phyloP scores from a whole-genome alignment of 192 early-diverging fungal genomes.

The Entophlyctis helioformis region DNA sequence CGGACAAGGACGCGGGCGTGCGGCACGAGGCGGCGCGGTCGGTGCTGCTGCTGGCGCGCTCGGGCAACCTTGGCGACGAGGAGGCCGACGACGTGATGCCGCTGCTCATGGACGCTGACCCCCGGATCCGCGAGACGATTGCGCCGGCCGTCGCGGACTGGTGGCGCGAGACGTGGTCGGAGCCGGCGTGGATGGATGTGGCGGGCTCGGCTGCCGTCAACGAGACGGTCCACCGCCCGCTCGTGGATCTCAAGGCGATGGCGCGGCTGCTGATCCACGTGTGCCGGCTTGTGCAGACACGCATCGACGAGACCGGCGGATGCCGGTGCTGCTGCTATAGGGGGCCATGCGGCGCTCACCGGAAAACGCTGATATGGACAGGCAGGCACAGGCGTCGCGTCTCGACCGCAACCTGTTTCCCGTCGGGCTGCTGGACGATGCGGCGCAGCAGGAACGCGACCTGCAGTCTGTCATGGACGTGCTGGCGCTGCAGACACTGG shows the following conservation, averaged over 20 bases:
- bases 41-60: conserved; percentile 23
- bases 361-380: too few species aligned
- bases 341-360: too few species aligned
- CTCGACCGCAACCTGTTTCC: too few species aligned
- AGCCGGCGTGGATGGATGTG: neutral
- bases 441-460: too few species aligned
- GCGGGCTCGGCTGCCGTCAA: neutral
- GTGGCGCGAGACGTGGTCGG: conserved; percentile 19
- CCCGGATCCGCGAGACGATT: conserved; percentile 47
- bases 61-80: conserved; percentile 50
- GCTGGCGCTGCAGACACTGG: too few species aligned
- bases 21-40: conserved; percentile 34
- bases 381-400: too few species aligned
- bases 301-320: too few species aligned
- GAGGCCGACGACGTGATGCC: conserved; percentile 48
- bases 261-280: neutral
- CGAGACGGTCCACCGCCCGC: neutral
- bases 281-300: too few species aligned
- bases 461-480: too few species aligned
- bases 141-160: conserved; percentile 38
- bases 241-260: conserved; percentile 17
- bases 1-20: conserved; percentile 42
- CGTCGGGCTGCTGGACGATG: too few species aligned
- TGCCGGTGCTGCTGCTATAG: too few species aligned
- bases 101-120: conserved; percentile 60